These are phyloP conservation scores for Talinum fruticosum DNA, from an alignment of 148 eudicot species.

Conservation along the genomic window DNA sequence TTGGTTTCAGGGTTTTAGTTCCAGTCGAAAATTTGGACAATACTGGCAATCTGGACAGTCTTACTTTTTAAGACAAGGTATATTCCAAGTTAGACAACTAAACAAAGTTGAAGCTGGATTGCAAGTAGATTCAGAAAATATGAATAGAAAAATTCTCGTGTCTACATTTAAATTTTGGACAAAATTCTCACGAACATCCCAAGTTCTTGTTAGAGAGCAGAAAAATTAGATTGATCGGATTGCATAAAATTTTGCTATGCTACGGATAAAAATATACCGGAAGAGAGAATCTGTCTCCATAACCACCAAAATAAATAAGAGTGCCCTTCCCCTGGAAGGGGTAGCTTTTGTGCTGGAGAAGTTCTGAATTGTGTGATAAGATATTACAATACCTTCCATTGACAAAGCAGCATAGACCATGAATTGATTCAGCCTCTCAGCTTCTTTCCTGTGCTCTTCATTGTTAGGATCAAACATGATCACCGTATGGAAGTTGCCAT, in stretches of 20 bases:
- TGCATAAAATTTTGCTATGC: too few relatives aligned
- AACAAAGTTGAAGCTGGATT: background rate
- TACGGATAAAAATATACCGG: too few relatives aligned
- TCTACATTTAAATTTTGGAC: background rate
- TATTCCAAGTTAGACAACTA: background rate
- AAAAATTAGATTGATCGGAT: too few relatives aligned
- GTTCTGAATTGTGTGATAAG: background rate
- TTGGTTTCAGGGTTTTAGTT: background rate
- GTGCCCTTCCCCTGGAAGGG: too few relatives aligned
- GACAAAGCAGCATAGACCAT: conserved; percentile 89
- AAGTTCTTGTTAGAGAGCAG: too few relatives aligned
- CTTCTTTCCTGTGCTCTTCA: conserved; percentile 78
- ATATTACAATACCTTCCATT: conserved; percentile 69
- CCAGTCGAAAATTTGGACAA: background rate
- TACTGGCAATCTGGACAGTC: background rate
- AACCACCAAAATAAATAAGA: too few relatives aligned
- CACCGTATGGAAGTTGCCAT: conserved; percentile 93
- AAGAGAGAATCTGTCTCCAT: too few relatives aligned
- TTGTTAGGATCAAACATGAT: conserved; percentile 77
- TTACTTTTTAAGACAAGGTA: background rate
- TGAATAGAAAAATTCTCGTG: background rate
- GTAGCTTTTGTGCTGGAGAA: background rate
- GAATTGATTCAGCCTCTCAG: conserved; percentile 83
- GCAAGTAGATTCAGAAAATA: background rate
- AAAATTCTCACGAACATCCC: background rate